Evolutionary conservation across 75 land plant genomes (phyloP).

Genomic region (Selaginella moellendorffii): DNA sequence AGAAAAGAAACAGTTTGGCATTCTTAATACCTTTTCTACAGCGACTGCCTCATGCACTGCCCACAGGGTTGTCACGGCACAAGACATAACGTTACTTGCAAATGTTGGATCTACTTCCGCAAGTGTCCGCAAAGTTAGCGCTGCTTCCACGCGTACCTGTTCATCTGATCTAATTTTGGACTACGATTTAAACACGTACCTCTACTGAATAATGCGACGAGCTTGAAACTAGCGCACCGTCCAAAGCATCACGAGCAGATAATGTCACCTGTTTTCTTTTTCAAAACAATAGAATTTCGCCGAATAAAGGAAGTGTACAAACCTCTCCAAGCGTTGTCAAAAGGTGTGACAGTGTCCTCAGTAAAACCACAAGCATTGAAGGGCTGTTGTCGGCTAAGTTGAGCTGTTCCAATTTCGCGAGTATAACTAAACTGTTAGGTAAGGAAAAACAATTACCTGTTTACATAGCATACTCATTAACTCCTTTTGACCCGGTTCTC

Average conservation of each 20-base stretch:
- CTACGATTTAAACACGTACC: no score
- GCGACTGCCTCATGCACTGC: slow-evolving; percentile 73
- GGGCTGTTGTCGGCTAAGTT: slow-evolving; percentile 47
- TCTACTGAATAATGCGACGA: slow-evolving; percentile 53
- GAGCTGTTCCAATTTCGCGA: slow-evolving; percentile 35
- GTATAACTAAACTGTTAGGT: not conserved
- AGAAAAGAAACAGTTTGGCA: no score
- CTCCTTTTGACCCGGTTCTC: slow-evolving; percentile 76
- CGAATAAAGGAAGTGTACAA: not conserved
- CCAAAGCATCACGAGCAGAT: slow-evolving; percentile 71
- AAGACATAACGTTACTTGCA: slow-evolving; percentile 81
- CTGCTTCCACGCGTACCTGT: slow-evolving; percentile 93
- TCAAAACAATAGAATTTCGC: not conserved
- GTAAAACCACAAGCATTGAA: slow-evolving; percentile 45
- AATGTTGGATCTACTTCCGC: slow-evolving; percentile 90
- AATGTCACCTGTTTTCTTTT: slow-evolving; percentile 45
- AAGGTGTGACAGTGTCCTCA: slow-evolving; percentile 68
- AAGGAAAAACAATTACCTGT: slow-evolving; percentile 36
- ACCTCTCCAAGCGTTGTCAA: slow-evolving; percentile 88
- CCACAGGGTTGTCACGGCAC: slow-evolving; percentile 68
- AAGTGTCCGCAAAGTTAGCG: slow-evolving; percentile 68
- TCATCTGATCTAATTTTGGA: no score
- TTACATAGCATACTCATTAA: slow-evolving; percentile 56
- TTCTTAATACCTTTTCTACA: slow-evolving; percentile 87
- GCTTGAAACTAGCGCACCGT: slow-evolving; percentile 60